These are phyloP conservation scores for Termitomyces bulborhizus DNA, from an alignment of 768 basidiomycete genomes.

Conservation along the genomic window DNA sequence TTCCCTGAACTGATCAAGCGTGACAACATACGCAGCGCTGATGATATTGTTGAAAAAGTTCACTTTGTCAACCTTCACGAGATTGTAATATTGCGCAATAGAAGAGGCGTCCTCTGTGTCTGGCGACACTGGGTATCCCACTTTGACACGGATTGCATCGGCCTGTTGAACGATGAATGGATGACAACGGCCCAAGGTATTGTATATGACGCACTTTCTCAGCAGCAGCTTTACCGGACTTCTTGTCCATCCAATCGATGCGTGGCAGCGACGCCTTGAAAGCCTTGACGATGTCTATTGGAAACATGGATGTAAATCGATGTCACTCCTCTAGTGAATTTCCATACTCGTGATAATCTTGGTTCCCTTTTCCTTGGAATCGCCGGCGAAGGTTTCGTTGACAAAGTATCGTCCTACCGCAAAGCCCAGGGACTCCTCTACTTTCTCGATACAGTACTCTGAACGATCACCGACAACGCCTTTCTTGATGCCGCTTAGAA, in stretches of 20 bases:
- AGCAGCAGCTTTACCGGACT: slow-evolving; percentile 74
- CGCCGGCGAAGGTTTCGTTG: slow-evolving; percentile 70
- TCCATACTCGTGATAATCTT: slow-evolving; percentile 68
- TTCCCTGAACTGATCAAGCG: neutral
- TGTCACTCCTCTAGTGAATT: slow-evolving; percentile 9
- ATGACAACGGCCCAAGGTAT: neutral
- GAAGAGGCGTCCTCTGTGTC: slow-evolving; percentile 68
- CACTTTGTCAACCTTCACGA: slow-evolving; percentile 56
- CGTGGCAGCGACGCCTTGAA: slow-evolving; percentile 73
- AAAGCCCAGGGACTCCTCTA: slow-evolving; percentile 79
- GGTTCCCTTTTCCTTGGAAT: slow-evolving; percentile 76
- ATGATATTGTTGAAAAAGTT: slow-evolving; percentile 86
- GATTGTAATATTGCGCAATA: slow-evolving; percentile 67
- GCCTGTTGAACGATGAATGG: slow-evolving; percentile 40
- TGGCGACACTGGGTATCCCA: slow-evolving; percentile 88
- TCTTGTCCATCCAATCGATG: slow-evolving; percentile 89
- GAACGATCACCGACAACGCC: slow-evolving; percentile 79
- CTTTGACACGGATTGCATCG: slow-evolving; percentile 78
- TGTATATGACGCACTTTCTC: slow-evolving; percentile 55
- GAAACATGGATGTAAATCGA: slow-evolving; percentile 9
- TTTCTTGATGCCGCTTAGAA: slow-evolving; percentile 77
- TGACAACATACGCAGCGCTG: slow-evolving; percentile 40
- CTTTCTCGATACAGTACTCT: slow-evolving; percentile 72
- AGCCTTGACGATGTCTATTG: slow-evolving; percentile 68
- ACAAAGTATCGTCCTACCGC: slow-evolving; percentile 88